phyloP scores from a whole-genome alignment of 305 asterid genomes.

The Rubia occidens region DNA sequence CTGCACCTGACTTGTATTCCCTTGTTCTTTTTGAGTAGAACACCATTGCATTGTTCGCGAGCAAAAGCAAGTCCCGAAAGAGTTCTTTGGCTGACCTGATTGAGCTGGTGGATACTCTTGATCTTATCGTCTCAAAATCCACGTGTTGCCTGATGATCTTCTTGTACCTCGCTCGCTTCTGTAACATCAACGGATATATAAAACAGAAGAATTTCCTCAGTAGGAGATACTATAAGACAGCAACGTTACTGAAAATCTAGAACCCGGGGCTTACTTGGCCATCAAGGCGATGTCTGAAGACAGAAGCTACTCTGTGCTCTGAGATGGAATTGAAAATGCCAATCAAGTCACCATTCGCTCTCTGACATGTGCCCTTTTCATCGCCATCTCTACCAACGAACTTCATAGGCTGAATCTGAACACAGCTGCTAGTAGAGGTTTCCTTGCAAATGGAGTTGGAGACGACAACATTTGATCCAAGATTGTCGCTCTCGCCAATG shows the following conservation, averaged over 20 bases:
- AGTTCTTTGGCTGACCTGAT: slow-evolving; percentile 49
- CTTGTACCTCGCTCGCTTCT: slow-evolving; percentile 73
- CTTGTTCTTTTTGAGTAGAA: slow-evolving; percentile 67
- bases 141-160: slow-evolving; percentile 51
- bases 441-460: slow-evolving; percentile 38
- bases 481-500: slow-evolving; percentile 48
- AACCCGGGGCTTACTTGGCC: slow-evolving; percentile 46
- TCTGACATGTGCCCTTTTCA: slow-evolving; percentile 22
- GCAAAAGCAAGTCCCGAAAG: slow-evolving; percentile 65
- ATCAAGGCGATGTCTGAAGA: slow-evolving; percentile 79
- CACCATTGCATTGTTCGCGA: slow-evolving; percentile 60
- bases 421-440: slow-evolving; percentile 28
- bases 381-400: slow-evolving; percentile 19
- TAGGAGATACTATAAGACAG: background rate
- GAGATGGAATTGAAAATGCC: slow-evolving; percentile 47
- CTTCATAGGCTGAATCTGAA: slow-evolving; percentile 22
- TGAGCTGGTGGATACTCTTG: slow-evolving; percentile 38
- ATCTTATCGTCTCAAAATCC: slow-evolving; percentile 60
- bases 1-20: slow-evolving; percentile 56
- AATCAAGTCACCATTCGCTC: slow-evolving; percentile 32
- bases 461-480: slow-evolving; percentile 35
- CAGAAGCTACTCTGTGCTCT: slow-evolving; percentile 46
- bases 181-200: background rate
- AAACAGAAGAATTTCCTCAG: background rate
- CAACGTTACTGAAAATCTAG: background rate